These are phyloP conservation scores for Babesia gibsoni DNA, from an alignment of 169 alveolate genomes.

Conservation along the genomic window DNA sequence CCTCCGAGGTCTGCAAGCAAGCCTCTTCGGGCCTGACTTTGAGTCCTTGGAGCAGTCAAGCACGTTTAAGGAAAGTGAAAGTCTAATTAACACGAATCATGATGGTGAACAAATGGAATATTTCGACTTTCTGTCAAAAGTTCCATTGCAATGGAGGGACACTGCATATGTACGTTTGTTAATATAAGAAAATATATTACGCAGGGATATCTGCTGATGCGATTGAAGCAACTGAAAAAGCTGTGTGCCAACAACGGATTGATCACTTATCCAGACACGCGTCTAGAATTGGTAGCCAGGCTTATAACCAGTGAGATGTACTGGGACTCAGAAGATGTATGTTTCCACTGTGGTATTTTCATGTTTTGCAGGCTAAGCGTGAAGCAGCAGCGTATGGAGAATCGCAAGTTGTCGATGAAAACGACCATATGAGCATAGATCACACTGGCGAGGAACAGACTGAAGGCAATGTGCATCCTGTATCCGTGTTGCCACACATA, in stretches of 20 bases:
- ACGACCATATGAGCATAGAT: background rate
- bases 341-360: background rate
- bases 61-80: conserved; percentile 8
- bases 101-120: conserved; percentile 40
- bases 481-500: too few species aligned
- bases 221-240: conserved; percentile 32
- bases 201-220: conserved; percentile 32
- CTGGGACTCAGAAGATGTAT: conserved; percentile 7
- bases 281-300: conserved; percentile 29
- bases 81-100: background rate
- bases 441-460: background rate
- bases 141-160: conserved; percentile 41
- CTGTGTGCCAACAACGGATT: conserved; percentile 43
- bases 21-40: conserved; percentile 37
- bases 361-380: background rate
- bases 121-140: conserved; percentile 28
- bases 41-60: background rate
- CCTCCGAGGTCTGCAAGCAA: conserved; percentile 40
- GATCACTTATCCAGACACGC: background rate
- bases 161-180: conserved; percentile 42
- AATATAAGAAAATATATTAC: background rate
- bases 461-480: background rate
- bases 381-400: background rate
- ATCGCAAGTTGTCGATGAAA: background rate
- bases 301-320: conserved; percentile 39